Percentiles rank a stretch among this genome's conserved stretches.
Evolutionary conservation across 2,329 filamentous ascomycete genomes (phyloP).

Genomic region (Diplodia mutila): DNA sequence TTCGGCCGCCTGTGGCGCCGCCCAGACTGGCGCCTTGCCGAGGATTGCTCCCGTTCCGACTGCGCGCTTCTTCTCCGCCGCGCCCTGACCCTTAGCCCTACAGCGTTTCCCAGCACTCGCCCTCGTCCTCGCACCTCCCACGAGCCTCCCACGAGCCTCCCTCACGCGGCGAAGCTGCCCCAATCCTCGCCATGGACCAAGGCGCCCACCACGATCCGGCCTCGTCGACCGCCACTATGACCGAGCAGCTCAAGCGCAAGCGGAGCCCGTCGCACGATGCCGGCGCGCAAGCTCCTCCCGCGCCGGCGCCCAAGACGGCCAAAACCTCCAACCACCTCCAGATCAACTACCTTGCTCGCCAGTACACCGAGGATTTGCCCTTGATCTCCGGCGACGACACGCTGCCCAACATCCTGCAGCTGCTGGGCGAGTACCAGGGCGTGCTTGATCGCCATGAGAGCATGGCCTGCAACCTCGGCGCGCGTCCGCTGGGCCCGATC

Average conservation of each 20-base stretch:
- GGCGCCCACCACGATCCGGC: slow-evolving; percentile 17
- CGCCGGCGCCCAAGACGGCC: slow-evolving; percentile 53
- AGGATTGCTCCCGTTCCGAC: slow-evolving; percentile 18
- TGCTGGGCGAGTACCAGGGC: slow-evolving; percentile 81
- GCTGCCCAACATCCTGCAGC: slow-evolving; percentile 71
- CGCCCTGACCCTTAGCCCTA: slow-evolving; percentile 21
- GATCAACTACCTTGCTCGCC: slow-evolving; percentile 70
- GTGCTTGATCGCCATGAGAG: slow-evolving; percentile 85
- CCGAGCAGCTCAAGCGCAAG: slow-evolving; percentile 52
- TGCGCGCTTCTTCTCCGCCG: slow-evolving; percentile 19
- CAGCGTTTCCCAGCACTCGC: slow-evolving; percentile 7
- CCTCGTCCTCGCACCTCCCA: neutral
- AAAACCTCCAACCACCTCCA: slow-evolving; percentile 65
- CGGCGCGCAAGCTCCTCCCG: slow-evolving; percentile 35
- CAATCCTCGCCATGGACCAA: slow-evolving; percentile 14
- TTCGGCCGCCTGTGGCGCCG: slow-evolving; percentile 12
- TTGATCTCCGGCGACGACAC: slow-evolving; percentile 68
- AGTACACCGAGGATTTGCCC: slow-evolving; percentile 64
- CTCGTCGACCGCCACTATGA: slow-evolving; percentile 23
- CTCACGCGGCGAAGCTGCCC: slow-evolving; percentile 2
- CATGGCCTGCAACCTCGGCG: slow-evolving; percentile 81
- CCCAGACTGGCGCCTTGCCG: slow-evolving; percentile 15
- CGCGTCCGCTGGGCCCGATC: slow-evolving; percentile 79
- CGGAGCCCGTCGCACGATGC: slow-evolving; percentile 47
- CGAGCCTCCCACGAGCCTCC: neutral